Evolutionary conservation across 106 monocot genomes (phyloP).

Genomic region (Phalaenopsis aphrodite): DNA sequence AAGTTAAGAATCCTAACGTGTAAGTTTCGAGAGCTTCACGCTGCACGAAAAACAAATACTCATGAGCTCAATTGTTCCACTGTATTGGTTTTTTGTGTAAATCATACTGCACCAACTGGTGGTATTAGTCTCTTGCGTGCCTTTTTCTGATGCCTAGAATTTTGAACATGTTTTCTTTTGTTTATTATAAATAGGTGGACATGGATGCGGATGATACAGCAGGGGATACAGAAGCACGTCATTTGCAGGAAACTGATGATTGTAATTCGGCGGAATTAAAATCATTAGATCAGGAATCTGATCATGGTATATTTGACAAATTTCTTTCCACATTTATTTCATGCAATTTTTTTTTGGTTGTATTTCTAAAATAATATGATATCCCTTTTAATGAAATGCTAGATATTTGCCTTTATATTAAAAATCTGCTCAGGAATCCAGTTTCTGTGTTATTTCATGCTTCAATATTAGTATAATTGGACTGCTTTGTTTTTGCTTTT

Average conservation of each 20-base stretch:
- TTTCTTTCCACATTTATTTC: background rate
- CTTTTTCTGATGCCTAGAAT: background rate
- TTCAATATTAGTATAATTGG: background rate
- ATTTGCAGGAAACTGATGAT: conserved; percentile 19
- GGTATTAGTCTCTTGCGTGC: background rate
- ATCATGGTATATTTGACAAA: conserved; percentile 23
- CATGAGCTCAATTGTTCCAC: background rate
- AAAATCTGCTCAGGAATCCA: too few species aligned
- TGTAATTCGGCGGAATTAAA: conserved; percentile 5
- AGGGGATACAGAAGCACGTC: conserved; percentile 23
- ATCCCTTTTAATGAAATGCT: background rate
- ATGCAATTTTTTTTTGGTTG: background rate
- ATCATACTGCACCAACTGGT: background rate
- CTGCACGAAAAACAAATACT: too few species aligned
- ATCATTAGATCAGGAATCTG: conserved; percentile 17
- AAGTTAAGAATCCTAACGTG: too few species aligned
- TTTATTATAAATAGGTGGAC: conserved; percentile 49
- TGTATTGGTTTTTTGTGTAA: too few species aligned
- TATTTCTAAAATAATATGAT: background rate
- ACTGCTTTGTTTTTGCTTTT: background rate
- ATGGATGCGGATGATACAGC: conserved; percentile 82
- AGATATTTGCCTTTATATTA: background rate
- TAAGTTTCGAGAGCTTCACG: too few species aligned
- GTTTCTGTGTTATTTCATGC: too few species aligned
- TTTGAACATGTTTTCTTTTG: background rate